Evolutionary conservation across 345 rosid genomes (phyloP).

Genomic region (Euclidium syriacum): DNA sequence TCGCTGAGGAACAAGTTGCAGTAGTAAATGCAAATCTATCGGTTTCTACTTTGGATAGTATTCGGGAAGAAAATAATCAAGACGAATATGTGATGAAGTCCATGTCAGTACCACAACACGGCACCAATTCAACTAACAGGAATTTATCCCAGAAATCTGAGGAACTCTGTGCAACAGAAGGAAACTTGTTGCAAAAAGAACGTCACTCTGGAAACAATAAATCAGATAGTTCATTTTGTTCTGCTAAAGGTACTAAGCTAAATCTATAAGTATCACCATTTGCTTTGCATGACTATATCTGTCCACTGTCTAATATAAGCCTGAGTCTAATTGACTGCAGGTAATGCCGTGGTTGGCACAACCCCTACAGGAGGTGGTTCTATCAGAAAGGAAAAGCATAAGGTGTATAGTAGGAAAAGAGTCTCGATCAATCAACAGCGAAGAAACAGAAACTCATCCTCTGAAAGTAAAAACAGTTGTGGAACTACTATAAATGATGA

Average conservation of each 20-base stretch:
- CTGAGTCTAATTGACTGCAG: slow-evolving; percentile 13
- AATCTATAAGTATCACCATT: slow-evolving; percentile 9
- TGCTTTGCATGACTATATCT: slow-evolving; percentile 11
- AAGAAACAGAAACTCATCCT: slow-evolving; percentile 32
- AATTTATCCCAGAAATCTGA: slow-evolving; percentile 12
- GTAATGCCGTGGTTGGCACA: neutral
- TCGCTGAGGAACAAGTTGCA: slow-evolving; percentile 11
- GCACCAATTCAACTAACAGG: slow-evolving; percentile 20
- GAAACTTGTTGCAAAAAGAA: slow-evolving; percentile 14
- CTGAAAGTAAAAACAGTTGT: slow-evolving; percentile 46
- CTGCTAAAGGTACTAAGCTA: slow-evolving; percentile 37
- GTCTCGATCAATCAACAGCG: slow-evolving; percentile 25
- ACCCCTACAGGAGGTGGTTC: slow-evolving; percentile 20
- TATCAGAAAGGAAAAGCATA: slow-evolving; percentile 25
- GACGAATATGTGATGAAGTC: slow-evolving; percentile 23
- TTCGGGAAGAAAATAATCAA: slow-evolving; percentile 18
- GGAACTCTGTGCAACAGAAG: slow-evolving; percentile 17
- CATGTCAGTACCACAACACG: slow-evolving; percentile 25
- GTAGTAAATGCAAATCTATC: slow-evolving; percentile 10
- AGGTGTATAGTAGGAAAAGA: slow-evolving; percentile 50
- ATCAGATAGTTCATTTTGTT: slow-evolving; percentile 19
- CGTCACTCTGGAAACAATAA: slow-evolving; percentile 21
- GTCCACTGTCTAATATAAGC: neutral
- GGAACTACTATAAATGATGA: slow-evolving; percentile 27
- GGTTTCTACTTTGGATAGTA: slow-evolving; percentile 27